Conservation (phyloP, 2,329 filamentous ascomycete genomes). For the Aspergillus novoparasiticus region DNA sequence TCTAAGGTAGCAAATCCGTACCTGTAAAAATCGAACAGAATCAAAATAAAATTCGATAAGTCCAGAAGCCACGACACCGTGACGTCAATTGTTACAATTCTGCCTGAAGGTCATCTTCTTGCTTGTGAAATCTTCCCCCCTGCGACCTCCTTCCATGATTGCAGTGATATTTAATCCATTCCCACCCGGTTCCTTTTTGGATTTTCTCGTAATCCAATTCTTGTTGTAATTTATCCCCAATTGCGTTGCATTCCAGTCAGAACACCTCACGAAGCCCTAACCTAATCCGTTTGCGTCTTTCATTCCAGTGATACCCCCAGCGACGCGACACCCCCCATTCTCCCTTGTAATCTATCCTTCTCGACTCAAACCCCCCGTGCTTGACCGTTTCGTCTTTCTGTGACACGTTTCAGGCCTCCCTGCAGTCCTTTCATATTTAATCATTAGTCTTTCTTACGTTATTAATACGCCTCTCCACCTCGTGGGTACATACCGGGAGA, state of each 20-base stretch:
- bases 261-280: constrained; percentile 6
- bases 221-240: background rate
- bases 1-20: background rate
- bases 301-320: constrained; percentile 26
- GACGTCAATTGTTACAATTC: constrained; percentile 9
- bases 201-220: background rate
- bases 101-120: too few species aligned
- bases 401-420: background rate
- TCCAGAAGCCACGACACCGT: constrained; percentile 9
- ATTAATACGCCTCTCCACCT: background rate
- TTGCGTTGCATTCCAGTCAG: background rate
- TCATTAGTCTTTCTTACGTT: background rate
- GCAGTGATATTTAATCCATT: background rate
- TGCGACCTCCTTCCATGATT: background rate
- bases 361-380: background rate
- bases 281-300: constrained; percentile 10
- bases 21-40: background rate
- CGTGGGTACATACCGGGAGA: background rate
- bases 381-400: background rate
- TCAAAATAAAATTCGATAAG: background rate
- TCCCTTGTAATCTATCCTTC: background rate
- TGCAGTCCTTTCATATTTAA: background rate
- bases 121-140: too few species aligned
- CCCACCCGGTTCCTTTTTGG: too few species aligned
- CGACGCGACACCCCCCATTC: constrained; percentile 14